These are phyloP conservation scores for Vigna angularis DNA, from an alignment of 306 rosid genomes.

Conservation along the genomic window DNA sequence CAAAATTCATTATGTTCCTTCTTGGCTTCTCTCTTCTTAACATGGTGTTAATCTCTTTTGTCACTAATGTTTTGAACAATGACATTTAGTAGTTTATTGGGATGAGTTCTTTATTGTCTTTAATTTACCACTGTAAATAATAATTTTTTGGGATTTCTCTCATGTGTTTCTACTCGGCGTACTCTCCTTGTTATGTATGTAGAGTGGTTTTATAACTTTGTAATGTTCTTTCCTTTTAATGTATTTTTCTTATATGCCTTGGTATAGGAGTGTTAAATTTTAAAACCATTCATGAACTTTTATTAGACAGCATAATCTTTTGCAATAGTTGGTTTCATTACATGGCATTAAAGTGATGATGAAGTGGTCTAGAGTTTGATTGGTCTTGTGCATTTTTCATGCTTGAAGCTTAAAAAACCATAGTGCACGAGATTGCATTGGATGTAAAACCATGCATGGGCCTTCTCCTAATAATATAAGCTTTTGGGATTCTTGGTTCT, in stretches of 20 bases:
- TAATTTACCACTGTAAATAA: background rate
- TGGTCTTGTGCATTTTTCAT: background rate
- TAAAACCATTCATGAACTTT: background rate
- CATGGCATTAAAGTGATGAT: background rate
- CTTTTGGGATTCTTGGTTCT: background rate
- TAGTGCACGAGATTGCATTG: background rate
- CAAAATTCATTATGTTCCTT: too few relatives aligned
- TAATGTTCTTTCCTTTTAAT: background rate
- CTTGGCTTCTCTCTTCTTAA: too few relatives aligned
- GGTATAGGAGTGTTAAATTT: slow-evolving; percentile 7
- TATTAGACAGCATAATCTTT: background rate
- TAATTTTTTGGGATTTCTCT: background rate
- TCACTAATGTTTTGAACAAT: too few relatives aligned
- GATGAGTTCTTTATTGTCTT: slow-evolving; percentile 9
- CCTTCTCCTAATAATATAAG: background rate
- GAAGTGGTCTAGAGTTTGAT: slow-evolving; percentile 6
- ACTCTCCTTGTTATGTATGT: slow-evolving; percentile 9
- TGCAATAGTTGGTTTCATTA: slow-evolving; percentile 11
- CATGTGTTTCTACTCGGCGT: background rate
- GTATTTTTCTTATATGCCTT: background rate
- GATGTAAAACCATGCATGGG: slow-evolving; percentile 20
- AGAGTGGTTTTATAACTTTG: slow-evolving; percentile 10
- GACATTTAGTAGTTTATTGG: slow-evolving; percentile 3
- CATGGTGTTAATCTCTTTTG: too few relatives aligned
- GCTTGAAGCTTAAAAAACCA: background rate